A percentile compares a stretch with the other conserved stretches of the same genome.
Evolutionary conservation across 228 moss, liverwort and hornwort genomes (phyloP).

Genomic region (Sphagnum magellanicum): DNA sequence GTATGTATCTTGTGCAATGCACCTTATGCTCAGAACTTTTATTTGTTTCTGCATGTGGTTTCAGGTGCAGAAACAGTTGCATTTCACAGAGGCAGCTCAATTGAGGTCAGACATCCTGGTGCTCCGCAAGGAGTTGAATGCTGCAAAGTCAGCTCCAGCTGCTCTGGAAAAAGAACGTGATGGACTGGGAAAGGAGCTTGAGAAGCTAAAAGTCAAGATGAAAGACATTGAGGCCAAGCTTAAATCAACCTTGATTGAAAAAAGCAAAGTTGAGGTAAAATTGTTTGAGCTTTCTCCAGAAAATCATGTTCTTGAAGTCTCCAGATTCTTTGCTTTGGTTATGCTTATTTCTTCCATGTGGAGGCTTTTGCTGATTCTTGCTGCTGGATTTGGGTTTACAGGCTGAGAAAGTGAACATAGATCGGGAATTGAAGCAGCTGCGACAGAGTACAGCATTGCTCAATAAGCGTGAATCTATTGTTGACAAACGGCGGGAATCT

Average conservation of each 20-base stretch:
- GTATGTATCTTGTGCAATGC: no score
- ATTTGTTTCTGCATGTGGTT: no score
- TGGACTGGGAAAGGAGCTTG: conserved; percentile 64
- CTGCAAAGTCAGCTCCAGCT: conserved; percentile 59
- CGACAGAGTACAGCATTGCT: conserved; percentile 83
- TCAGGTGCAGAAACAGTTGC: conserved; percentile 45
- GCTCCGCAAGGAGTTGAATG: conserved; percentile 62
- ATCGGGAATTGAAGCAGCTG: conserved; percentile 83
- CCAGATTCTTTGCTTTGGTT: neutral
- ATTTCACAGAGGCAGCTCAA: conserved; percentile 55
- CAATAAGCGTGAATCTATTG: conserved; percentile 78
- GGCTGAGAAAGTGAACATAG: conserved; percentile 86
- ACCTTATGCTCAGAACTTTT: no score
- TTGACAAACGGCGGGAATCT: conserved; percentile 84
- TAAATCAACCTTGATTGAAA: conserved; percentile 77
- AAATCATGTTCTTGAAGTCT: neutral
- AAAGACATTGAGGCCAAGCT: conserved; percentile 86
- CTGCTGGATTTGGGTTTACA: conserved; percentile 14
- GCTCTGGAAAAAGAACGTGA: conserved; percentile 81
- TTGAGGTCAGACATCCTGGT: conserved; percentile 47
- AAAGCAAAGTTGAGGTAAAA: conserved; percentile 82
- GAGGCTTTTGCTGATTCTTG: no score
- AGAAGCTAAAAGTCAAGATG: conserved; percentile 67
- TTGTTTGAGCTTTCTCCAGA: neutral
- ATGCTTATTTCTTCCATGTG: no score